A percentile compares a stretch with the other conserved stretches of the same genome.
phyloP scores from a whole-genome alignment of 768 basidiomycete species.

The Lactifluus hygrophoroides region DNA sequence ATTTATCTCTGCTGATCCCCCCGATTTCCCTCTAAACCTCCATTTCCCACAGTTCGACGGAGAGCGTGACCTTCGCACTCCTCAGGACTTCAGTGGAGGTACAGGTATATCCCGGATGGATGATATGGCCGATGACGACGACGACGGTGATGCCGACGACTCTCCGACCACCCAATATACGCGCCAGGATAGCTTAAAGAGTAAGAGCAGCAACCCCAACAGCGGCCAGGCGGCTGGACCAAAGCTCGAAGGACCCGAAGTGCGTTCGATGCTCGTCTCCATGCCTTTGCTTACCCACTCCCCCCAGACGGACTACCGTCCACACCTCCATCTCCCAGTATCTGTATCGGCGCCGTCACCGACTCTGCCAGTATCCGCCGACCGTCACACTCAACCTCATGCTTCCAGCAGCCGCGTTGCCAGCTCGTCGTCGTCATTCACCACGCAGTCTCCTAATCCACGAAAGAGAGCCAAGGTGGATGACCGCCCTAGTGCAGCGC shows the following conservation, averaged over 20 bases:
- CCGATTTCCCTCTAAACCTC: neutral
- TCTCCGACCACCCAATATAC: constrained; percentile 5
- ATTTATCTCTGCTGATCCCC: neutral
- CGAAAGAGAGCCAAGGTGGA: constrained; percentile 13
- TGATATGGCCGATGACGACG: constrained; percentile 31
- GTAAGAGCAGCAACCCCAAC: constrained; percentile 15
- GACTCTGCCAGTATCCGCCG: constrained; percentile 26
- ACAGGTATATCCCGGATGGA: constrained; percentile 28
- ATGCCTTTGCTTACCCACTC: neutral
- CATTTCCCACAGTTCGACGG: constrained; percentile 36
- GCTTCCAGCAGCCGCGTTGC: constrained; percentile 17
- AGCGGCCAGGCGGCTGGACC: constrained; percentile 9
- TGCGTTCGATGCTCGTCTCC: constrained; percentile 18
- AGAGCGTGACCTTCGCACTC: constrained; percentile 41
- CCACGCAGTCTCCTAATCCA: constrained; percentile 10
- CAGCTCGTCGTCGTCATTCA: constrained; percentile 5
- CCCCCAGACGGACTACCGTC: constrained; percentile 22
- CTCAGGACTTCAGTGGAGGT: constrained; percentile 38
- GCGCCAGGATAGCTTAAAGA: constrained; percentile 18
- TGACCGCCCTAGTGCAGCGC: neutral
- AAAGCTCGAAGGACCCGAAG: constrained; percentile 18
- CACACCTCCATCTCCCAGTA: constrained; percentile 11
- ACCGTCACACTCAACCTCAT: constrained; percentile 21
- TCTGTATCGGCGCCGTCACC: constrained; percentile 3
- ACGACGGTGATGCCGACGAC: constrained; percentile 18